These are phyloP conservation scores for Nephelium lappaceum DNA, from an alignment of 345 rosid genomes.

Conservation along the genomic window DNA sequence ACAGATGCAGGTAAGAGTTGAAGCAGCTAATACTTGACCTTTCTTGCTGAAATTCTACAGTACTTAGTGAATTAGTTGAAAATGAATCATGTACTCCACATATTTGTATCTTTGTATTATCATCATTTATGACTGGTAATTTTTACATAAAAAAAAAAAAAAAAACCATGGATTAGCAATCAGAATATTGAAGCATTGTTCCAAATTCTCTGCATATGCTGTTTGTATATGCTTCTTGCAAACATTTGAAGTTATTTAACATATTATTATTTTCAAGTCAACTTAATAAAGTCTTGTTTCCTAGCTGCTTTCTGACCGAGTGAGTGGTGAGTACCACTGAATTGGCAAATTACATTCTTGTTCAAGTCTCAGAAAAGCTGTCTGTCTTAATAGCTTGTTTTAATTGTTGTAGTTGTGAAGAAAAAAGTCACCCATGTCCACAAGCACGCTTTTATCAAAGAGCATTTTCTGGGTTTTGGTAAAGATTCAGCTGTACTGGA, in stretches of 20 bases:
- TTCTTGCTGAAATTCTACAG: slow-evolving; percentile 4
- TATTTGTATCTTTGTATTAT: not conserved
- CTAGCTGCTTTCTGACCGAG: not conserved
- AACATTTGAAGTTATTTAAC: not conserved
- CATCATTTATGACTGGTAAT: slow-evolving; percentile 1
- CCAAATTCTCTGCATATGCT: not conserved
- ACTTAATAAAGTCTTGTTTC: not conserved
- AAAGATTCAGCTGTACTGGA: slow-evolving; percentile 56
- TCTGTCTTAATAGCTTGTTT: slow-evolving; percentile 9
- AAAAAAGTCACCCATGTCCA: slow-evolving; percentile 64
- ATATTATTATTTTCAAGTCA: not conserved
- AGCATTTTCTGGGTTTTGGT: slow-evolving; percentile 74
- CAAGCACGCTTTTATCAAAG: slow-evolving; percentile 73
- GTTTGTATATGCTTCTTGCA: not conserved
- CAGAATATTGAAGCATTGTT: not conserved
- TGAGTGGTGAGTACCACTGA: not conserved
- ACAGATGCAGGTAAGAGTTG: slow-evolving; percentile 45
- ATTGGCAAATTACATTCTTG: slow-evolving; percentile 9
- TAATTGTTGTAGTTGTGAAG: slow-evolving; percentile 49
- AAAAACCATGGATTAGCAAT: not conserved
- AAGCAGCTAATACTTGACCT: not conserved
- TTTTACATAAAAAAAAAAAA: not conserved
- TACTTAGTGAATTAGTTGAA: not conserved
- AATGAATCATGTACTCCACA: not conserved
- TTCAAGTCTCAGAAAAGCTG: not conserved